phyloP scores from a whole-genome alignment of 2,329 filamentous ascomycete species.

The Aspergillus sp. region DNA sequence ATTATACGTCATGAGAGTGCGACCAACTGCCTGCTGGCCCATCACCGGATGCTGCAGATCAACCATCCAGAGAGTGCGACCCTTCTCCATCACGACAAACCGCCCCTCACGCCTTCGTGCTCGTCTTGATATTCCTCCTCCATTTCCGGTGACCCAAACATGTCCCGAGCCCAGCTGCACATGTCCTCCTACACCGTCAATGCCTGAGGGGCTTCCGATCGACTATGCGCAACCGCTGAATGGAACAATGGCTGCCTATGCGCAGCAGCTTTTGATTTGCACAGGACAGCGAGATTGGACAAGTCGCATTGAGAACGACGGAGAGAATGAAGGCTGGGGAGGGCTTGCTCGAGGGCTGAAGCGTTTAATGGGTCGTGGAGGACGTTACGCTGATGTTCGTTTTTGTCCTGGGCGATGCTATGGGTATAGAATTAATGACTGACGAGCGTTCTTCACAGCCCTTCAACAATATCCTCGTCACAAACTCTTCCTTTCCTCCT shows the following conservation, averaged over 20 bases:
- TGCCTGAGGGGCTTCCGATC: conserved; percentile 67
- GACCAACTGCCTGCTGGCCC: conserved; percentile 4
- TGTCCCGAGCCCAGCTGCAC: conserved; percentile 75
- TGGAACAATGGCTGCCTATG: conserved; percentile 72
- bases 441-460: conserved; percentile 50
- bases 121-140: conserved; percentile 32
- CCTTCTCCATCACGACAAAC: conserved; percentile 17
- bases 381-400: conserved; percentile 58
- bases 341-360: conserved; percentile 63
- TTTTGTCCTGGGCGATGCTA: background rate
- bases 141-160: conserved; percentile 45
- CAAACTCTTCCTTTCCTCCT: conserved; percentile 70
- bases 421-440: conserved; percentile 4
- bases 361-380: conserved; percentile 59
- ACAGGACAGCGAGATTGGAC: conserved; percentile 78
- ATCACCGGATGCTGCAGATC: conserved; percentile 10
- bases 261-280: conserved; percentile 77
- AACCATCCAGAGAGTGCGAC: conserved; percentile 7
- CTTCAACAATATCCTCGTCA: conserved; percentile 73
- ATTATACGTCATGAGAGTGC: conserved; percentile 9
- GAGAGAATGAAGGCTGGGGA: conserved; percentile 44
- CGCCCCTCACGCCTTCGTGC: conserved; percentile 15
- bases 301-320: conserved; percentile 79
- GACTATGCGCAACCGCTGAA: conserved; percentile 66
- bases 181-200: conserved; percentile 67